A percentile compares a stretch with the other conserved stretches of the same genome.
Conservation (phyloP, 2,329 filamentous ascomycete genomes). For the Chaetomium sp. region DNA sequence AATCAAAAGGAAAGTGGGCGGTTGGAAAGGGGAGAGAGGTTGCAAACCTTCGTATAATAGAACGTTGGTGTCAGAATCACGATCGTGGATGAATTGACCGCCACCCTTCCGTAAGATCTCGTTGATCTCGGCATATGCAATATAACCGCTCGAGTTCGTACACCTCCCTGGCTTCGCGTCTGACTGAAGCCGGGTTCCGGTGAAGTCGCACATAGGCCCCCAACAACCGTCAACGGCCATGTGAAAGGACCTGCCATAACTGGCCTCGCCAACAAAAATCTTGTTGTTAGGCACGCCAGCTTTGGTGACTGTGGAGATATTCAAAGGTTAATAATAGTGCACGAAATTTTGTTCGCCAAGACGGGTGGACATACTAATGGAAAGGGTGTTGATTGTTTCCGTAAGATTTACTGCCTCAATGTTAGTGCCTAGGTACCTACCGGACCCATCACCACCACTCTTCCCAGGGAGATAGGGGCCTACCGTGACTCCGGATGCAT, state of each 20-base stretch:
- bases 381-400: not conserved
- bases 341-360: too few relatives aligned
- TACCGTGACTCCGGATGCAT: constrained; percentile 11
- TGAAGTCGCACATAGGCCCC: not conserved
- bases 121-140: constrained; percentile 13
- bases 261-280: constrained; percentile 10
- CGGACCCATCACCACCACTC: too few relatives aligned
- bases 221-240: constrained; percentile 1
- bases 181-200: not conserved
- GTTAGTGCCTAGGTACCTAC: too few relatives aligned
- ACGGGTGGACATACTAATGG: not conserved
- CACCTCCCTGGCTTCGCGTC: not conserved
- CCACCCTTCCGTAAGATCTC: not conserved
- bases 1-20: too few relatives aligned
- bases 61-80: not conserved
- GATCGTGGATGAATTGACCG: not conserved
- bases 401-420: not conserved
- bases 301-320: constrained; percentile 16
- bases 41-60: not conserved
- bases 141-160: constrained; percentile 3
- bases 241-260: constrained; percentile 11
- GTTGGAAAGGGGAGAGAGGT: not conserved
- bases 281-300: constrained; percentile 11
- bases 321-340: too few relatives aligned
- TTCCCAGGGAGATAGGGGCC: too few relatives aligned